Evolutionary conservation across 345 rosid genomes (phyloP), one percentile per base, ranked within the genome.

Genomic region (Eucalyptus sp.): DNA sequence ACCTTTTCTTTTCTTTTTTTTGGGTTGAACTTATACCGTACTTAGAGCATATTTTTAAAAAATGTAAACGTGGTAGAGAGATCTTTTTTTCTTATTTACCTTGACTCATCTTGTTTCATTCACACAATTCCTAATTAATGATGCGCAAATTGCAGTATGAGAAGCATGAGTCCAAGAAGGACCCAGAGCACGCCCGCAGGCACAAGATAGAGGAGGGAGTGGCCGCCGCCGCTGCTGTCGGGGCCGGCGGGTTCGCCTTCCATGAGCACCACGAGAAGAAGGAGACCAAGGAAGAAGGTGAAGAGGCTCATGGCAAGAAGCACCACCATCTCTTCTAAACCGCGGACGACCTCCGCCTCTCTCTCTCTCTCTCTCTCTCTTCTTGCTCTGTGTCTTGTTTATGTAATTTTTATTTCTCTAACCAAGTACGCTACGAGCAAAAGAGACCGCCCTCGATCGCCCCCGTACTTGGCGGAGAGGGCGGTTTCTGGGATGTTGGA

Each of bases 211-310:
- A 91, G 88, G 97, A 94, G 90, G 95, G 91, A 92, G 64, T 93
- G 2, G 95, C 94, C 0, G 94, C 94, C 2, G 94, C 94, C 0
- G 91, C 89, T 0, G 96, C 96, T 1, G 94, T 92, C 3, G 95
- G 93, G 37, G 48, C 94, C 0, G 95, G 94, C 8, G 96, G 95
- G 24, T 92, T 79, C 56, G 95, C 93, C 13, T 90, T 93, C 90
- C 97, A 94, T 80, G 95, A 95, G 93, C 94, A 92, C 88, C 95
- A 94, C 41, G 95, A 93, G 93, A 95, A 92, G 94, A 93, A 94
- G 51, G 94, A 93, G 76, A 31, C 92, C 86, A 90, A 91, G 92
- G 31, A 92, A 48, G 90, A 91, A 50, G 94, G 90, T 1, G 87
- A 95, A 86, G 92, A 90, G 87, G 92, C 91, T 86, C 90, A 91